Evolutionary conservation across 768 basidiomycete genomes (phyloP), one percentile per base, ranked within the genome.

Genomic region (Sporobolomyces pararoseus): DNA sequence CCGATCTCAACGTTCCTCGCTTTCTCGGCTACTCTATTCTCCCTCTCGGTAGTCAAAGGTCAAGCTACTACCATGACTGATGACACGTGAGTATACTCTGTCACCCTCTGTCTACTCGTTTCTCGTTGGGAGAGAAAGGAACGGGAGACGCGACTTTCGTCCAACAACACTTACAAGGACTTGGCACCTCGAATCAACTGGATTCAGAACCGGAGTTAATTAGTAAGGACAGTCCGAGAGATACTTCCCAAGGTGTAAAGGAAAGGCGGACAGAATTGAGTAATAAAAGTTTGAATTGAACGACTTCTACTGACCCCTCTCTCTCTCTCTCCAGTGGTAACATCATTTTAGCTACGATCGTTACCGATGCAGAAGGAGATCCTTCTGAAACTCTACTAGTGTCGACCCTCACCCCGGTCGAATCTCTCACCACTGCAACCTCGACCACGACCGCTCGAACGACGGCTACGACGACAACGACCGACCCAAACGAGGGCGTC

Each of bases 291-390:
- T 21, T 47, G 13, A 12, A 23, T 47, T 21, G 46, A 47, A 47
- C 46, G 14, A 47, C 39, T 42, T 47, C 23, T 23, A 47, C 46
- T 47, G 21, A 47, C 21, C 46, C 6, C 46, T 13, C 10, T 23
- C 21, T 47, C 46, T 17, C 50, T 39, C 21, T 19, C 12, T 44
- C 32, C 21, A 66, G 65, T 1, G 72, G 72, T 31, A 57, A 66
- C 47, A 60, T 65, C 25, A 52, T 70, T 32, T 39, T 64, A 31
- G 62, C 61, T 35, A 57, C 65, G 0, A 21, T 64, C 51, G 51
- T n/a, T 14, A 74, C 72, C 5, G 61, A 74, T 52, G 62, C 46
- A 13, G 50, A 42, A 6, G 72, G 72, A 54, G 67, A 55, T n/a
- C 54, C 67, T 0, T 55, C 59, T 19, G 46, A 31, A 32, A 72